phyloP scores from a whole-genome alignment of 805 yeast species.

The Pichia scutulata region DNA sequence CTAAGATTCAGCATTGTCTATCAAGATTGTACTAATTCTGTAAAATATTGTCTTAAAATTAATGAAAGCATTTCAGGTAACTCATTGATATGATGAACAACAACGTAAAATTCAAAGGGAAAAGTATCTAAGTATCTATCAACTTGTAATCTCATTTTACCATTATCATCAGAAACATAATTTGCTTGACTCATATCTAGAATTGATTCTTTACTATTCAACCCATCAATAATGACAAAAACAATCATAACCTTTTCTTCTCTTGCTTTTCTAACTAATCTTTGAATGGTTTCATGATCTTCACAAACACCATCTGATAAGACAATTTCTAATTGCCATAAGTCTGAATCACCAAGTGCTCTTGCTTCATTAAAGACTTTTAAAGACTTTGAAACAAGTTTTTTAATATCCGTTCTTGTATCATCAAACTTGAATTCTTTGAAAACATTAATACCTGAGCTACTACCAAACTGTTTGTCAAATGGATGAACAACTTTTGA shows the following conservation, averaged over 20 bases:
- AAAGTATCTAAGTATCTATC: slow-evolving; percentile 82
- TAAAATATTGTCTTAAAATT: slow-evolving; percentile 86
- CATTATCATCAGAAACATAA: slow-evolving; percentile 63
- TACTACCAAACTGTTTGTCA: slow-evolving; percentile 74
- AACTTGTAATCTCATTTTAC: slow-evolving; percentile 67
- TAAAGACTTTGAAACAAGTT: slow-evolving; percentile 64
- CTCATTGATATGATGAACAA: slow-evolving; percentile 81
- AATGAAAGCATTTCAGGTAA: slow-evolving; percentile 86
- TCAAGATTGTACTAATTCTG: slow-evolving; percentile 43
- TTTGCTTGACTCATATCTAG: slow-evolving; percentile 91
- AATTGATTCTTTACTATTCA: slow-evolving; percentile 75
- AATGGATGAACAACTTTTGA: slow-evolving; percentile 85
- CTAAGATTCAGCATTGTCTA: neutral
- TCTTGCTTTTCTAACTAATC: slow-evolving; percentile 84
- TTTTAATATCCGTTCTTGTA: slow-evolving; percentile 74
- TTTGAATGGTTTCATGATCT: slow-evolving; percentile 75
- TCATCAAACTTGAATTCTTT: slow-evolving; percentile 89
- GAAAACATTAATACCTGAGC: slow-evolving; percentile 76
- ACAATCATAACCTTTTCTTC: slow-evolving; percentile 92
- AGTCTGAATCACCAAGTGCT: slow-evolving; percentile 41
- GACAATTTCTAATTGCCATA: slow-evolving; percentile 91
- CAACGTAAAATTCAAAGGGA: slow-evolving; percentile 96
- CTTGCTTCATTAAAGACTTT: slow-evolving; percentile 58
- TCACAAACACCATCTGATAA: slow-evolving; percentile 97
- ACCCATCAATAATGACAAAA: slow-evolving; percentile 88